phyloP scores from a whole-genome alignment of 257 asterid species.

The Gentiana straminea region DNA sequence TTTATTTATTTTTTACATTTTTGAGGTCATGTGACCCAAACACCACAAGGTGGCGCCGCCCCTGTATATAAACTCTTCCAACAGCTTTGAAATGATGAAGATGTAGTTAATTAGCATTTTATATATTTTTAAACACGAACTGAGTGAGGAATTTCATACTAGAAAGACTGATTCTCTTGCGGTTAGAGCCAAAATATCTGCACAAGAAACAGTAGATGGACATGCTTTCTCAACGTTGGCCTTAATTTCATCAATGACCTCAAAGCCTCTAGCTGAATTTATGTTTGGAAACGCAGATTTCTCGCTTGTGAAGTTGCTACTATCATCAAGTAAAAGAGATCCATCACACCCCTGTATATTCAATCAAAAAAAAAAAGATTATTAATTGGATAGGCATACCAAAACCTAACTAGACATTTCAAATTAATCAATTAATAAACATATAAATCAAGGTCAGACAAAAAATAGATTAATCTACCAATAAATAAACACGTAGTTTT shows the following conservation, averaged over 20 bases:
- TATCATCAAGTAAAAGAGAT: conserved; percentile 55
- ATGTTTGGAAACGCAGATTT: conserved; percentile 40
- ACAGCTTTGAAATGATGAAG: too few species aligned
- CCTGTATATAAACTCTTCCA: background rate
- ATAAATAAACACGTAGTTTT: too few species aligned
- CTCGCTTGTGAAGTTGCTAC: conserved; percentile 44
- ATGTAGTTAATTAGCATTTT: too few species aligned
- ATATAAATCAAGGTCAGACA: too few species aligned
- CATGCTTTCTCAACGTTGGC: conserved; percentile 55
- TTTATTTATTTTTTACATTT: too few species aligned
- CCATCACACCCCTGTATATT: conserved; percentile 65
- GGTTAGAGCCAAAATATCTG: conserved; percentile 61
- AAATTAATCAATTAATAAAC: too few species aligned
- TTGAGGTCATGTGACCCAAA: too few species aligned
- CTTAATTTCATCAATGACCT: conserved; percentile 61
- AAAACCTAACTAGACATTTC: too few species aligned
- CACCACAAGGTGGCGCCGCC: background rate
- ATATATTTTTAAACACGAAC: background rate
- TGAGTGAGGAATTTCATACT: conserved; percentile 17
- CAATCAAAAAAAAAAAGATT: background rate
- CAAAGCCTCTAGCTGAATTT: conserved; percentile 60
- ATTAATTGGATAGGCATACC: too few species aligned
- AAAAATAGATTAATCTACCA: too few species aligned
- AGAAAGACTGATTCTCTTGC: conserved; percentile 58
- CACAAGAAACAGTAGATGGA: conserved; percentile 59